phyloP scores from a whole-genome alignment of 441 rosid genomes.

The Rhodomyrtus psidioides region DNA sequence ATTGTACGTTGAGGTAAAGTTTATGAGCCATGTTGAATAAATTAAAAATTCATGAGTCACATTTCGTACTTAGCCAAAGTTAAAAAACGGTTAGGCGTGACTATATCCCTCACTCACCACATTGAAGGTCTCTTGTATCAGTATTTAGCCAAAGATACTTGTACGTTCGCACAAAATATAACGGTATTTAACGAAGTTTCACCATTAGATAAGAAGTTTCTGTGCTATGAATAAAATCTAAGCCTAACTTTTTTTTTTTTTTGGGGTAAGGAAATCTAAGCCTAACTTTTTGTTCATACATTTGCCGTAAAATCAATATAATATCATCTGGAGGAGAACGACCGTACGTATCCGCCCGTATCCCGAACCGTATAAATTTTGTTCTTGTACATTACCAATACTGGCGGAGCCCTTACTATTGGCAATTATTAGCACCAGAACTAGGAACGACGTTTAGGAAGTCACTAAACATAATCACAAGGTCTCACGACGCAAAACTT shows the following conservation, averaged over 20 bases:
- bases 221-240: neutral
- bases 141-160: too few relatives aligned
- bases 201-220: neutral
- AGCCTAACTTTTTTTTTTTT: too few relatives aligned
- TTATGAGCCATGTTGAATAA: too few relatives aligned
- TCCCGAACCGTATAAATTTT: too few relatives aligned
- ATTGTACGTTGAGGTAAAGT: too few relatives aligned
- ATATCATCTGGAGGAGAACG: neutral
- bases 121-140: too few relatives aligned
- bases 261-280: too few relatives aligned
- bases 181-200: neutral
- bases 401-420: neutral
- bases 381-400: neutral
- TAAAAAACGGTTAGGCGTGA: too few relatives aligned
- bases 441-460: neutral
- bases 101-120: too few relatives aligned
- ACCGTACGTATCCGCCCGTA: neutral
- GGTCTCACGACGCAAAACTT: neutral
- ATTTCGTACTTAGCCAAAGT: too few relatives aligned
- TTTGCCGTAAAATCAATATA: neutral
- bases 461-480: neutral
- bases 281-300: neutral
- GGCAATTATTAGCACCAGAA: neutral
- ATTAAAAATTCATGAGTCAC: too few relatives aligned
- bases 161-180: too few relatives aligned